Evolutionary conservation across 2,329 filamentous ascomycete genomes (phyloP).

Genomic region (Aspergillus tubingensis): DNA sequence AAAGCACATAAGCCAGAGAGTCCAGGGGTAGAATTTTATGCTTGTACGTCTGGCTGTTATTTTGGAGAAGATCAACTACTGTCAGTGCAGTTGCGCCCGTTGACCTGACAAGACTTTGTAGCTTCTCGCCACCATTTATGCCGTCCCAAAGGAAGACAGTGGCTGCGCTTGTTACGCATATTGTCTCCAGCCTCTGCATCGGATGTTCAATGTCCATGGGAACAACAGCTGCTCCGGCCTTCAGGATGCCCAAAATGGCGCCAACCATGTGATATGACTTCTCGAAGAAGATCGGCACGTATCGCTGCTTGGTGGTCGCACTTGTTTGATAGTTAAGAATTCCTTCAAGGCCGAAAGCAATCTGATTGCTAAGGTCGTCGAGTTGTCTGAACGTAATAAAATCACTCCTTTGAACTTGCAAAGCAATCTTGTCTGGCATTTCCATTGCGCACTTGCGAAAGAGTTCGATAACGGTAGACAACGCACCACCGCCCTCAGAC

Average conservation of each 20-base stretch:
- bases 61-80: neutral
- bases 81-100: neutral
- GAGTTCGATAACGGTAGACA: neutral
- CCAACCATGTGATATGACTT: constrained; percentile 10
- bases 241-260: constrained; percentile 3
- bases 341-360: neutral
- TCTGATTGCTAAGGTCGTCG: neutral
- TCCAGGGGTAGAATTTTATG: neutral
- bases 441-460: neutral
- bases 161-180: neutral
- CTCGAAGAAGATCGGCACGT: constrained; percentile 6
- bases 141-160: constrained; percentile 6
- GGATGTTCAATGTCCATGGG: constrained; percentile 6
- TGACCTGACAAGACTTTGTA: neutral
- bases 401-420: constrained; percentile 7
- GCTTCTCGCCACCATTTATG: neutral
- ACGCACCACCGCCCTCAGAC: neutral
- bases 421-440: constrained; percentile 10
- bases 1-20: constrained; percentile 7
- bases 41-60: neutral
- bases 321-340: neutral
- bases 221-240: constrained; percentile 7
- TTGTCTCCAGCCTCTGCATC: neutral
- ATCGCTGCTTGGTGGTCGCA: neutral
- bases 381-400: constrained; percentile 9